Base-by-base conservation (phyloP, 1,284 basidiomycete genomes). In the Cutaneotrichosporon sp. region DNA sequence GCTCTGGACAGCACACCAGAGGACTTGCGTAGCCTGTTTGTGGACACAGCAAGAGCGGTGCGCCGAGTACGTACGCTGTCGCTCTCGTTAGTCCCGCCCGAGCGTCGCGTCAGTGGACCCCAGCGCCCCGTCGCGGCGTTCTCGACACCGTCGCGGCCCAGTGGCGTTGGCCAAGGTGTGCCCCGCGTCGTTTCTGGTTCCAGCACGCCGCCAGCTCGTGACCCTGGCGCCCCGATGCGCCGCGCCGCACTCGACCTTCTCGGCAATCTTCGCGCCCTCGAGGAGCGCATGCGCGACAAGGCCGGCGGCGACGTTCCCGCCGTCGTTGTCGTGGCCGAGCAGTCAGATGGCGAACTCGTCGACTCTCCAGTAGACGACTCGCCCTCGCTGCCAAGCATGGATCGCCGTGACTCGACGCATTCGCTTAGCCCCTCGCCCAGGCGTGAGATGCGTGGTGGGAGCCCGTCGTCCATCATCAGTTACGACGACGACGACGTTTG, bases 211-310 rank as follows among this genome's bases (percentile, higher is more conserved):
- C 23, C 21, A 20, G 34, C 34, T 7, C 10, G 44, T 1, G 57
- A 59, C 34, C 54, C 51, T 8, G 37, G 46, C 9, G 46, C 53
- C 20, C 53, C 50, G 9, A 37, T 59, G n/a, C 57, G 54, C 21
- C 54, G 65, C 46, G 63, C 67, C 1, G 74, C 73, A 1, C 51
- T 76, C 34, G 72, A 74, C 14, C 67, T 76, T 0, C 55, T 76
- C 13, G 62, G 63, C 5, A 51, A 59, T 17, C 56, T 76, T 13
- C 46, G 73, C 36, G 56, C 48, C 0, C 50, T 74, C 17, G 74
- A 76, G 55, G 74, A 76, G 51, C 47, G 56, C 4, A 49, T 69
- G 7, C 50, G 70, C 4, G 37, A 65, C 9, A 52, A 56, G 15
- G 47, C 50, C 18, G n/a, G 37, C 5, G n/a, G n/a, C n/a, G 26